Conservation (phyloP, 225 moss, liverwort and hornwort species). For the Thuidium tamariscinum region DNA sequence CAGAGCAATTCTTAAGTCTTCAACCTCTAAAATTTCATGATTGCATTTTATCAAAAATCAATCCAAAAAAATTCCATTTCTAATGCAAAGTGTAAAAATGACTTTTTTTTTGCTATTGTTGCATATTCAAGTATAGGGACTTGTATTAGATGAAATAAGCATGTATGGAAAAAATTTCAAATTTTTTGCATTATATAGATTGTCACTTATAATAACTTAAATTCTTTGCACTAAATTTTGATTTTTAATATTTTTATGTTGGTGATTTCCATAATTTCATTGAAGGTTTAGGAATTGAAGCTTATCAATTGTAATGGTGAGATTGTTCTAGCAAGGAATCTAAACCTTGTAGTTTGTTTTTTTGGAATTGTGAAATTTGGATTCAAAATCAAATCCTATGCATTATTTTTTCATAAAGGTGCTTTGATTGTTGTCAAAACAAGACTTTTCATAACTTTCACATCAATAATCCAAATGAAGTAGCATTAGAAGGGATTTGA, state of each 20-base stretch:
- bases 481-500: too few relatives aligned
- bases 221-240: neutral
- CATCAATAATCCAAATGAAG: neutral
- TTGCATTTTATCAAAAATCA: neutral
- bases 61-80: neutral
- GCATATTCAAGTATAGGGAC: neutral
- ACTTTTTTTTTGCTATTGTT: neutral
- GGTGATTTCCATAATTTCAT: neutral
- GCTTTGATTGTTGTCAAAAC: neutral
- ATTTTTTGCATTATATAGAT: neutral
- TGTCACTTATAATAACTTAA: too few relatives aligned
- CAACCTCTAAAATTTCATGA: rapidly evolving
- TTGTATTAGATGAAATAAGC: neutral
- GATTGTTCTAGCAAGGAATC: neutral
- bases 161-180: neutral
- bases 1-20: neutral
- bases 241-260: neutral
- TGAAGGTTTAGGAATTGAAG: rapidly evolving
- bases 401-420: neutral
- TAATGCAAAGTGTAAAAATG: too few relatives aligned
- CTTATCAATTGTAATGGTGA: neutral
- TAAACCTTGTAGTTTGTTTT: neutral
- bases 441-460: neutral
- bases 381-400: neutral
- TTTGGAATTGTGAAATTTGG: neutral